Conservation (phyloP, 108 stramenopile species). For the Skeletonema marinoi region DNA sequence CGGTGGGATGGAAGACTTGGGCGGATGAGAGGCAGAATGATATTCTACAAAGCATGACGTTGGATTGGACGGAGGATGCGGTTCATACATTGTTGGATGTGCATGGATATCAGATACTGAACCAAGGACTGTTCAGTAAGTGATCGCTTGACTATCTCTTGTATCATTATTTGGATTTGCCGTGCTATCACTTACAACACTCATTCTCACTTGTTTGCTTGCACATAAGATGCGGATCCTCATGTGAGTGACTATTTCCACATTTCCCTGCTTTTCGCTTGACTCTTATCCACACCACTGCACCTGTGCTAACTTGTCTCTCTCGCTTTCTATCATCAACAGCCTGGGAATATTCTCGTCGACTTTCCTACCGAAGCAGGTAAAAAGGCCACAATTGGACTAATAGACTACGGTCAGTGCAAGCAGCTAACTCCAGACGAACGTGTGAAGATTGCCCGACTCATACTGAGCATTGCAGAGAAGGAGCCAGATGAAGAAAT, state of each 20-base stretch:
- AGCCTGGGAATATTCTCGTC: slow-evolving; percentile 66
- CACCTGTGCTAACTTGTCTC: background rate
- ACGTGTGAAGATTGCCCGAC: slow-evolving; percentile 55
- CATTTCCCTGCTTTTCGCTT: background rate
- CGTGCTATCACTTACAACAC: background rate
- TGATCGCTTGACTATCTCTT: slow-evolving; percentile 9
- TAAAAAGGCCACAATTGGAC: slow-evolving; percentile 38
- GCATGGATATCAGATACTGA: slow-evolving; percentile 81
- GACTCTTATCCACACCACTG: background rate
- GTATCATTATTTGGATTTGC: background rate
- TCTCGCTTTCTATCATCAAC: background rate
- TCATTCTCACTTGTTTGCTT: background rate
- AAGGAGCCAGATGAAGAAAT: slow-evolving; percentile 64
- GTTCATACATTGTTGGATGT: slow-evolving; percentile 73
- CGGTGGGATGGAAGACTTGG: slow-evolving; percentile 62
- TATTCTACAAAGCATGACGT: slow-evolving; percentile 34
- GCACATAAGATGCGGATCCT: slow-evolving; percentile 41
- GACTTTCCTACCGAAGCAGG: slow-evolving; percentile 2
- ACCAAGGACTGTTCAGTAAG: slow-evolving; percentile 72
- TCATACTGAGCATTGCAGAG: slow-evolving; percentile 73
- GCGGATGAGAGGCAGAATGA: slow-evolving; percentile 54
- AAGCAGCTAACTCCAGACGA: slow-evolving; percentile 59
- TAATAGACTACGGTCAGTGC: slow-evolving; percentile 82
- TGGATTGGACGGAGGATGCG: slow-evolving; percentile 59
- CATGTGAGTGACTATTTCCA: background rate